A percentile compares a stretch with the other conserved stretches of the same genome.
Evolutionary conservation across 495 filamentous ascomycete genomes (phyloP).

Genomic region (Penicillium steckii): DNA sequence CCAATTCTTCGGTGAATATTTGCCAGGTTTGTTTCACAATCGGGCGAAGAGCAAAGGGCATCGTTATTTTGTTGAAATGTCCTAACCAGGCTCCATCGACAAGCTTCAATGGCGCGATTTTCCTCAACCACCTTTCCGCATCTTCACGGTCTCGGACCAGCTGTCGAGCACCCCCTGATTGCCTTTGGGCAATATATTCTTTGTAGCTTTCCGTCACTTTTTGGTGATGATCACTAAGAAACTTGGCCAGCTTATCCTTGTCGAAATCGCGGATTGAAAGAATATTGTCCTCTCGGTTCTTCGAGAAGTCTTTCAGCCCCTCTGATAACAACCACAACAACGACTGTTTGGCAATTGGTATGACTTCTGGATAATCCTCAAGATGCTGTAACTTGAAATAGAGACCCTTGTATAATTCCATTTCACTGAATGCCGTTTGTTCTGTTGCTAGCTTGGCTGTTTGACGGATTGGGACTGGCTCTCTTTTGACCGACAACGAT

Average conservation of each 20-base stretch:
- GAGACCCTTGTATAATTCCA: constrained; percentile 27
- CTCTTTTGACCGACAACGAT: too few relatives aligned
- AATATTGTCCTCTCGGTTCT: constrained; percentile 21
- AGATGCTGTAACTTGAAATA: constrained; percentile 44
- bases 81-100: constrained; percentile 53
- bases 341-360: constrained; percentile 26
- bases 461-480: too few relatives aligned
- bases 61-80: constrained; percentile 43
- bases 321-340: constrained; percentile 33
- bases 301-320: constrained; percentile 19
- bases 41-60: constrained; percentile 30
- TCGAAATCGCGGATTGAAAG: constrained; percentile 35
- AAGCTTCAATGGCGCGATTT: constrained; percentile 43
- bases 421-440: too few relatives aligned
- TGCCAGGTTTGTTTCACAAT: constrained; percentile 48
- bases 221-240: constrained; percentile 30
- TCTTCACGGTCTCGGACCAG: constrained; percentile 34
- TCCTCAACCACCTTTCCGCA: constrained; percentile 41
- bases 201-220: constrained; percentile 28
- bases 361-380: constrained; percentile 31
- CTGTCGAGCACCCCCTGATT: constrained; percentile 18
- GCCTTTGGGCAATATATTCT: constrained; percentile 30
- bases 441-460: too few relatives aligned
- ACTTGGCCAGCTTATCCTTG: constrained; percentile 22
- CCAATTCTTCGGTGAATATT: constrained; percentile 50